Conservation (phyloP, 352 stramenopile genomes). For the Phytopythium helicoides region DNA sequence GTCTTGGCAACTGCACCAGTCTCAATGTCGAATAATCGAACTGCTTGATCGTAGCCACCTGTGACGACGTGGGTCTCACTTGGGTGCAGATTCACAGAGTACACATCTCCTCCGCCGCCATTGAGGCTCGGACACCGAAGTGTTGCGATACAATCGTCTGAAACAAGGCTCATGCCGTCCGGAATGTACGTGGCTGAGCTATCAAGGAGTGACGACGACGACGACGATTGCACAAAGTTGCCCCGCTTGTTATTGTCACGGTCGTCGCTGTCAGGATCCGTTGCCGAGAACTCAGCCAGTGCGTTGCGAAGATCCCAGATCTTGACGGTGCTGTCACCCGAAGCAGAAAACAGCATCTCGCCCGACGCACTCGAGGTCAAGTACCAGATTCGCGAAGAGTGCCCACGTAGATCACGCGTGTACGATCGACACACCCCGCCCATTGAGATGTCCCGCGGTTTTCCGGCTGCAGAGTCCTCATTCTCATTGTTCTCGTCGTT, state of each 20-base stretch:
- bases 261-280: conserved; percentile 35
- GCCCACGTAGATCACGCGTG: conserved; percentile 62
- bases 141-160: conserved; percentile 53
- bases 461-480: conserved; percentile 17
- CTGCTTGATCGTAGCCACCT: conserved; percentile 84
- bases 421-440: conserved; percentile 53
- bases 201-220: conserved; percentile 10
- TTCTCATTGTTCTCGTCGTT: neutral
- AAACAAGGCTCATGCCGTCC: conserved; percentile 34
- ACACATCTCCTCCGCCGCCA: conserved; percentile 59
- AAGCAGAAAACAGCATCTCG: conserved; percentile 73
- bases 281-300: conserved; percentile 34
- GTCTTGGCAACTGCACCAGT: conserved; percentile 72
- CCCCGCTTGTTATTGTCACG: conserved; percentile 30
- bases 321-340: conserved; percentile 82
- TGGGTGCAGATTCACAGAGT: conserved; percentile 83
- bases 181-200: conserved; percentile 19
- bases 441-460: conserved; percentile 17
- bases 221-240: conserved; percentile 26
- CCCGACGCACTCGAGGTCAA: conserved; percentile 58
- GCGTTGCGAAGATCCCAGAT: conserved; percentile 80
- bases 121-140: conserved; percentile 38
- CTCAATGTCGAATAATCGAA: conserved; percentile 82
- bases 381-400: conserved; percentile 87
- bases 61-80: conserved; percentile 87